These are phyloP conservation scores for Hymenoscyphus linearis DNA, from an alignment of 2,329 filamentous ascomycete species.

Conservation along the genomic window DNA sequence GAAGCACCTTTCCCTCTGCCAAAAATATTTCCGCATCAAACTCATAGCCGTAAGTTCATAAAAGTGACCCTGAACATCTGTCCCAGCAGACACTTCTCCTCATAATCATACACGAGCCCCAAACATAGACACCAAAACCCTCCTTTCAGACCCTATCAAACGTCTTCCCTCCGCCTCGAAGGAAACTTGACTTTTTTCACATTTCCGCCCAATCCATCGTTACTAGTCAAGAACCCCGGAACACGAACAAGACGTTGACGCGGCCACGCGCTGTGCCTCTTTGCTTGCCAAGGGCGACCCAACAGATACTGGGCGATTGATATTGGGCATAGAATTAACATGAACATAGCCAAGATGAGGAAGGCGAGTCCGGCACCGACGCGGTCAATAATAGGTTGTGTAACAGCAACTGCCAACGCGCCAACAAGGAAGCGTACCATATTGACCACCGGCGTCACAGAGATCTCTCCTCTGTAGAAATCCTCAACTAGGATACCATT, in stretches of 20 bases:
- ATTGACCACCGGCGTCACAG: conserved; percentile 31
- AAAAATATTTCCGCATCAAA: not conserved
- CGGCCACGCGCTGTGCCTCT: conserved; percentile 8
- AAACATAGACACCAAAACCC: not conserved
- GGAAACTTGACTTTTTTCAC: not conserved
- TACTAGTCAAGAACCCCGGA: not conserved
- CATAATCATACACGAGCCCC: not conserved
- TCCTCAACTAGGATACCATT: conserved; percentile 17
- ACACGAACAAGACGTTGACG: conserved; percentile 4
- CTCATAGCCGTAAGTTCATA: not conserved
- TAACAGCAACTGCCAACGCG: conserved; percentile 22
- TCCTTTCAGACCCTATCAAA: not conserved
- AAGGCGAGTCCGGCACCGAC: conserved; percentile 13
- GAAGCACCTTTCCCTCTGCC: not conserved
- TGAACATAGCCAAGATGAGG: conserved; percentile 6
- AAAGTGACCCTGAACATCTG: not conserved
- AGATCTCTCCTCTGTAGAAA: conserved; percentile 12
- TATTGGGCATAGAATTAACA: conserved; percentile 7
- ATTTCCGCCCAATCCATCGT: not conserved
- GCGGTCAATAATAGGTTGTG: conserved; percentile 16
- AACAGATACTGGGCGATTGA: conserved; percentile 10
- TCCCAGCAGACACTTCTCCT: not conserved
- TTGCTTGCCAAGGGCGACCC: conserved; percentile 10
- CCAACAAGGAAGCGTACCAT: conserved; percentile 28
- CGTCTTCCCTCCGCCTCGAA: not conserved